A percentile compares a stretch with the other conserved stretches of the same genome.
Evolutionary conservation across 805 yeast genomes (phyloP).

Genomic region (Yamadazyma endophytica): DNA sequence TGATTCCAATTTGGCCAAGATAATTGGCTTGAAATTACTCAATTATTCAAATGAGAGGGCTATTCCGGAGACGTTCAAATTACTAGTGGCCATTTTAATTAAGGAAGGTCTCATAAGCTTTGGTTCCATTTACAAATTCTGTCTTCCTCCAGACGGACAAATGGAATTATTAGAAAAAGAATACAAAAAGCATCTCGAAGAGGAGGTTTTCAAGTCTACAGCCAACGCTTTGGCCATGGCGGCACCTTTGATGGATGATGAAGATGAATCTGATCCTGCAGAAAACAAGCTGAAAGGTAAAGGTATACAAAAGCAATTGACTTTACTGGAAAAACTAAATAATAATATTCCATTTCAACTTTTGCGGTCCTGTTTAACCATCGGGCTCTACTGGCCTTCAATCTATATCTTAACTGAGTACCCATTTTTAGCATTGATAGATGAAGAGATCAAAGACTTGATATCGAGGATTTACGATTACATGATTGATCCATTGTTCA

Average conservation of each 20-base stretch:
- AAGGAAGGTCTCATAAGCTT: conserved; percentile 65
- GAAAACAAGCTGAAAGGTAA: not conserved
- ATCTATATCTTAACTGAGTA: conserved; percentile 53
- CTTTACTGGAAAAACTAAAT: conserved; percentile 5
- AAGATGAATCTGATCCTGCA: conserved; percentile 29
- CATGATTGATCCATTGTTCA: conserved; percentile 49
- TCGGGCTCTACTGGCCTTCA: conserved; percentile 62
- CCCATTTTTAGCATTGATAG: conserved; percentile 58
- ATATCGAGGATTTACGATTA: conserved; percentile 48
- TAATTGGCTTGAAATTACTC: conserved; percentile 45
- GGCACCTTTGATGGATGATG: conserved; percentile 73
- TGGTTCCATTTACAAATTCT: conserved; percentile 52
- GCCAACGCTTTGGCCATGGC: conserved; percentile 85
- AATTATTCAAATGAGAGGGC: conserved; percentile 27
- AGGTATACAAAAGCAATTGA: not conserved
- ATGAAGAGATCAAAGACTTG: conserved; percentile 43
- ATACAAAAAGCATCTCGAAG: conserved; percentile 46
- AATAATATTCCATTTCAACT: conserved; percentile 28
- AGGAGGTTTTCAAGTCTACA: conserved; percentile 55
- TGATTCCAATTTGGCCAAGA: conserved; percentile 48
- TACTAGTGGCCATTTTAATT: conserved; percentile 52
- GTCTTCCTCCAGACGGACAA: conserved; percentile 50
- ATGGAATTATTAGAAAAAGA: conserved; percentile 40
- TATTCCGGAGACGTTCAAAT: conserved; percentile 40
- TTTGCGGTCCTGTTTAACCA: conserved; percentile 49